These are phyloP conservation scores for Abelmoschus esculentus DNA, from an alignment of 345 rosid species.

Conservation along the genomic window DNA sequence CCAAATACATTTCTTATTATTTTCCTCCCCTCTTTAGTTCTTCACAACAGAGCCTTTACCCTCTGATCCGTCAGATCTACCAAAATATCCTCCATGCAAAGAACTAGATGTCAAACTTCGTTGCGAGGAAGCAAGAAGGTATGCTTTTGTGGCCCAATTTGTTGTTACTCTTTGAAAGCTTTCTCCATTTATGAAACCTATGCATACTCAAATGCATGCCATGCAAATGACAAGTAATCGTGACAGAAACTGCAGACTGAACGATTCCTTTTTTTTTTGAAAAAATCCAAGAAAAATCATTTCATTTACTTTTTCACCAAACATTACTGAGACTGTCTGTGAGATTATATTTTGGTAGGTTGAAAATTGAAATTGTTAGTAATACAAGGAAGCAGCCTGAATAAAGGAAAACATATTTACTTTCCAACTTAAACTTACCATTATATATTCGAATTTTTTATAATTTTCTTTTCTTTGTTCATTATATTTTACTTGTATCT, in stretches of 20 bases:
- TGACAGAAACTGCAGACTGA: no score
- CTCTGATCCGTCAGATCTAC: conserved; percentile 55
- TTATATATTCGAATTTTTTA: no score
- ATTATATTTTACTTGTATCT: background rate
- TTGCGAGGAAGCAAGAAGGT: conserved; percentile 59
- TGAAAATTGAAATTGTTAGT: no score
- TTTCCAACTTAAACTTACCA: no score
- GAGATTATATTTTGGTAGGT: no score
- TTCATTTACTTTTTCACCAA: background rate
- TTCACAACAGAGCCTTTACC: conserved; percentile 55
- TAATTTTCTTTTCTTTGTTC: no score
- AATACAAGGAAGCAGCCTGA: no score
- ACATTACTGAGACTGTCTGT: no score
- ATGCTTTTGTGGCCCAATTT: conserved; percentile 3
- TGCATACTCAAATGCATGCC: background rate
- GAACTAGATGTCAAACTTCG: conserved; percentile 66
- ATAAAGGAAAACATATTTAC: no score
- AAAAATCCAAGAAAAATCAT: background rate
- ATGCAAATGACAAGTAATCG: background rate
- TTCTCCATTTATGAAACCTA: background rate
- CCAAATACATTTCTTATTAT: background rate
- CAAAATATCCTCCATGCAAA: conserved; percentile 76
- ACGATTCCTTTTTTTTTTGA: no score
- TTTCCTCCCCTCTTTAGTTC: conserved; percentile 33
- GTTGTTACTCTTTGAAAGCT: background rate